Percentiles rank a stretch among this genome's conserved stretches.
phyloP scores from a whole-genome alignment of 176 grass and related monocot species.

The Luzula sylvatica region DNA sequence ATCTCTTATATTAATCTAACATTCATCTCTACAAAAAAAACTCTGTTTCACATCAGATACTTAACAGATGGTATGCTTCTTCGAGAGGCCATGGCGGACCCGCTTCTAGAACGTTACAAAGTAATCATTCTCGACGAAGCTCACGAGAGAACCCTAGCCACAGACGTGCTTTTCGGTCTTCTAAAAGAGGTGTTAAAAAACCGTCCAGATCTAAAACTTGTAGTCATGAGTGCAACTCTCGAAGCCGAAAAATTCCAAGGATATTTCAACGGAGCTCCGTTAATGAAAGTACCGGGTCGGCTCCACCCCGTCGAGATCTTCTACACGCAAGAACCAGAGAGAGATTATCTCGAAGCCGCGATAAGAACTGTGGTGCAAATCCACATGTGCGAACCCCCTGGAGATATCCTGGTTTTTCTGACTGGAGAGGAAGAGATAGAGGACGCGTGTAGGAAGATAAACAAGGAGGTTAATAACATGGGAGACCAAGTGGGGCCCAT shows the following conservation, averaged over 20 bases:
- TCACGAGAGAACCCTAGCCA: constrained; percentile 85
- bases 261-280: constrained; percentile 66
- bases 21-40: constrained; percentile 60
- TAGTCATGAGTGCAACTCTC: constrained; percentile 94
- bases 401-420: constrained; percentile 96
- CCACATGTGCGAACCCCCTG: constrained; percentile 66
- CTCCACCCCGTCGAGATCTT: constrained; percentile 97
- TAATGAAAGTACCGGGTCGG: constrained; percentile 87
- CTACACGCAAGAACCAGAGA: constrained; percentile 95
- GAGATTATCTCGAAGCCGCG: constrained; percentile 88
- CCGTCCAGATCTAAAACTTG: constrained; percentile 75
- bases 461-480: constrained; percentile 83
- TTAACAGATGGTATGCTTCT: constrained; percentile 99
- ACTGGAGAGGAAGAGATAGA: constrained; percentile 99
- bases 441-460: constrained; percentile 93
- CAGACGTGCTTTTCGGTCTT: constrained; percentile 94
- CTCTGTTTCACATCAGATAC: constrained; percentile 97
- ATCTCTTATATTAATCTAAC: constrained; percentile 56
- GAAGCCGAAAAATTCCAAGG: constrained; percentile 92
- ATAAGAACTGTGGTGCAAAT: constrained; percentile 92
- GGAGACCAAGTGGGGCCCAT: constrained; percentile 95
- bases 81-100: constrained; percentile 98
- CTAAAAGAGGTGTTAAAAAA: constrained; percentile 86
- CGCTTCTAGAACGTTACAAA: constrained; percentile 91
- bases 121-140: constrained; percentile 97